Base-by-base conservation (phyloP, 2,329 filamentous ascomycete species). In the Fusarium lyarnte region DNA sequence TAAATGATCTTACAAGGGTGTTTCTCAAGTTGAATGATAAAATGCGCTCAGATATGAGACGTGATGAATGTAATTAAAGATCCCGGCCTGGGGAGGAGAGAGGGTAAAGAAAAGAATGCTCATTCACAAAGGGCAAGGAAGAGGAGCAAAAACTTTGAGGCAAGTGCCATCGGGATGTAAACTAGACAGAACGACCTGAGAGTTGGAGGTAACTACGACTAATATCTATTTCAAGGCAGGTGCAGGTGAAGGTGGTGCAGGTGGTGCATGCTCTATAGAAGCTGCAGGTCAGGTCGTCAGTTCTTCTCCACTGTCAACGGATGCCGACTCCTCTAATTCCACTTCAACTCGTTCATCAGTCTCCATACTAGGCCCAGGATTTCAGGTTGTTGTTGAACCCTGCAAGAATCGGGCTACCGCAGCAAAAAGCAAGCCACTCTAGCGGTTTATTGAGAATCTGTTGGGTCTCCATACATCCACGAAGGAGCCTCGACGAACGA, bases 381-480 rank as follows among this genome's bases (percentile, higher is more conserved):
- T 69, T 69, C 66, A 69, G 64, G 66, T 53, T 33, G 62, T 62
- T 35, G 52, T 46, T 58, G 53, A 73, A 74, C 74, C 74, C 70
- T 76, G 73, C 66, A 74, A 68, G 43, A 61, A 70, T 66, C 65
- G 58, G 69, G 71, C 69, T 69, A 67, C 72, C 63, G 68, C 70
- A 72, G 59, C 58, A 49, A 58, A 54, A 66, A 42, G 64, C 67
- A 76, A 76, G 73, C 72, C 73, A 75, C 73, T 61, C 60, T 58
- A 66, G 58, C 45, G 67, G 60, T 45, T 31, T 59, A 63, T 64
- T 57, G 51, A 61, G 52, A 58, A 52, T 69, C 55, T 59, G 66
- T 58, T 73, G 57, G 63, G 62, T 70, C 74, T 52, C 74, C 72
- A 66, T 61, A 39, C 42, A 45, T 51, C 45, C 27, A 33, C 19